Base-by-base conservation (phyloP, 2,329 filamentous ascomycete species). In the Beauveria sp. region DNA sequence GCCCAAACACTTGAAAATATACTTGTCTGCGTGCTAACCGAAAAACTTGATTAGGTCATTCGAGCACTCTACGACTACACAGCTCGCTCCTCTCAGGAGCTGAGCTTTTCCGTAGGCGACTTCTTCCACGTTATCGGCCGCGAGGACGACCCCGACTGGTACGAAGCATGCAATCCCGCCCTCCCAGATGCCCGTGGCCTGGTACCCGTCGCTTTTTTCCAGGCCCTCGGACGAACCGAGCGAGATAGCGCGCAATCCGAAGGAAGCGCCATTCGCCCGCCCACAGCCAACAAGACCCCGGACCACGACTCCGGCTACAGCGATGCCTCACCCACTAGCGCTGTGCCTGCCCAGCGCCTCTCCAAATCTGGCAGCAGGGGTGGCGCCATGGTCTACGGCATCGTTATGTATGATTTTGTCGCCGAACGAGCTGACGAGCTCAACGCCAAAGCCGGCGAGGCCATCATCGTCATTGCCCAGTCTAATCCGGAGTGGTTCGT, bases 401-500 rank as follows among this genome's bases (percentile, higher is more conserved):
- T 97, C 62, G 95, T 99, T 67, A 90, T 96, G 80, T 98, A 97
- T 74, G 92, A 98, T 75, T 99, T 99, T 76, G 86, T 90, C 67
- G 95, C 95, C 0, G 93, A 98, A 76, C 81, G 93, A 62, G 90
- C 92, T n/a, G 95, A 99, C 74, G 95, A 99, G 76, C 77, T 99
- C 63, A 93, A 97, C 67, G 95, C 95, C 54, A 96, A 96, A 74
- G 89, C 91, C 52, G 93, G 93, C 62, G 95, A 99, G 76, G 91
- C 93, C 59, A 97, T 99, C 71, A 97, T 99, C 66, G 93, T 99
- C 60, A 98, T 98, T 72, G 95, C 95, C 50, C 95, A 98, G 75
- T 98, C 93, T 7, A 98, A 98, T 70, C 91, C 93, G 5, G 95
- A 99, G 75, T 99, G 95, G 95, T 98, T 98, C 71, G 93, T 99